Evolutionary conservation across 768 basidiomycete species (phyloP), one percentile per base, ranked within the genome.

Genomic region (Trametes villosa): DNA sequence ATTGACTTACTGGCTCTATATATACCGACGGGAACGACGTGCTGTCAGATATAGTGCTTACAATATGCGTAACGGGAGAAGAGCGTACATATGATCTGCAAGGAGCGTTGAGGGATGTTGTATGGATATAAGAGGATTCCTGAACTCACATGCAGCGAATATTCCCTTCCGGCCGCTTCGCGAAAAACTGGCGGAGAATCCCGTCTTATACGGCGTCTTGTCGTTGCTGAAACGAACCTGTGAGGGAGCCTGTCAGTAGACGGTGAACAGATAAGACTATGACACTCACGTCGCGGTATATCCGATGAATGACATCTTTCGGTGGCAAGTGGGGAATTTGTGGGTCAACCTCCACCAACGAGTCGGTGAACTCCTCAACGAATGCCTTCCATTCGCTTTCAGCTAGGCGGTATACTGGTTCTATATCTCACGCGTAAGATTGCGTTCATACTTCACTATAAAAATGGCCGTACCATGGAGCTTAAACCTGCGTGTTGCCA

Each of bases 151-250:
- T 18, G 79, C 81, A 22, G 95, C 95, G 72, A 93, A 98, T 13
- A 88, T 84, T 0, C 96, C 94, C 69, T 98, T 98, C 41, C 91
- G 78, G 3, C 96, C 96, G 29, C 90, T 90, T 47, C 97, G 80
- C 4, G 94, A 95, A 66, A 96, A 92, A 54, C 87, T 89, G 0
- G 92, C 91, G 0, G 89, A 89, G 31, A 98, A 81, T 11, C 81
- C 80, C 7, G 74, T 83, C 76, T 98, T 98, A 78, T 99, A 99
- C 0, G 96, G 96, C 5, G 96, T 99, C 77, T 95, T 96, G 71
- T 95, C 91, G 57, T 92, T 92, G 70, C 91, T 93, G 75, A 96
- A 97, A 15, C 95, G 85, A 24, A 96, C 73, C 91, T 94, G 7
- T 57, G 45, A 34, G 34, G 8, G n/a, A 12, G 34, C 20, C 18